Evolutionary conservation across 805 yeast genomes (phyloP).

Genomic region (Candida koratica): DNA sequence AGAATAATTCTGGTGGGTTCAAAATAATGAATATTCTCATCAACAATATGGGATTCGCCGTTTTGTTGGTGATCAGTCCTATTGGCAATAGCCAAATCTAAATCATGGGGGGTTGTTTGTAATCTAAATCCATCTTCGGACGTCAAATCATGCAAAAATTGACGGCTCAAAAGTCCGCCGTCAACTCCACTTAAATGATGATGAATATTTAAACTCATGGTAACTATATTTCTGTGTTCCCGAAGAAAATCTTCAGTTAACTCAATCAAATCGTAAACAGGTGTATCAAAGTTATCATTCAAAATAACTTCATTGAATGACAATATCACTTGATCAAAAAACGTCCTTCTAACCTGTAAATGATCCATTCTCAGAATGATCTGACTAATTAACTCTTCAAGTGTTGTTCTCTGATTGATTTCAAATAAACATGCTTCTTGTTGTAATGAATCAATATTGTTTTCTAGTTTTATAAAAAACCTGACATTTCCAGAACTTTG

Average conservation of each 20-base stretch:
- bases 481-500: conserved; percentile 1
- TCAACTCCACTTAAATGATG: conserved; percentile 17
- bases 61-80: not conserved
- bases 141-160: conserved; percentile 23
- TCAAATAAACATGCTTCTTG: conserved; percentile 21
- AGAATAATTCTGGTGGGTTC: conserved; percentile 22
- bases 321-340: conserved; percentile 23
- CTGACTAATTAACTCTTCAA: conserved; percentile 19
- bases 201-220: conserved; percentile 17
- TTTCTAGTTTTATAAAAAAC: conserved; percentile 15
- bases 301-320: conserved; percentile 9
- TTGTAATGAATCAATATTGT: conserved; percentile 17
- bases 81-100: conserved; percentile 3
- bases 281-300: conserved; percentile 5
- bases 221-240: conserved; percentile 12
- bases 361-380: conserved; percentile 21
- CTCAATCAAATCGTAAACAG: conserved; percentile 13
- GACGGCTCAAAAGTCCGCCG: conserved; percentile 25
- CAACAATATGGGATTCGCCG: not conserved
- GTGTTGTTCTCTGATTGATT: conserved; percentile 17
- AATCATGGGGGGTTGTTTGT: conserved; percentile 14
- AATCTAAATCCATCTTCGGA: conserved; percentile 21
- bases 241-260: conserved; percentile 12
- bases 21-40: conserved; percentile 7
- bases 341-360: conserved; percentile 23